Evolutionary conservation across 2,329 filamentous ascomycete genomes (phyloP).

Genomic region (Dothistroma pini): DNA sequence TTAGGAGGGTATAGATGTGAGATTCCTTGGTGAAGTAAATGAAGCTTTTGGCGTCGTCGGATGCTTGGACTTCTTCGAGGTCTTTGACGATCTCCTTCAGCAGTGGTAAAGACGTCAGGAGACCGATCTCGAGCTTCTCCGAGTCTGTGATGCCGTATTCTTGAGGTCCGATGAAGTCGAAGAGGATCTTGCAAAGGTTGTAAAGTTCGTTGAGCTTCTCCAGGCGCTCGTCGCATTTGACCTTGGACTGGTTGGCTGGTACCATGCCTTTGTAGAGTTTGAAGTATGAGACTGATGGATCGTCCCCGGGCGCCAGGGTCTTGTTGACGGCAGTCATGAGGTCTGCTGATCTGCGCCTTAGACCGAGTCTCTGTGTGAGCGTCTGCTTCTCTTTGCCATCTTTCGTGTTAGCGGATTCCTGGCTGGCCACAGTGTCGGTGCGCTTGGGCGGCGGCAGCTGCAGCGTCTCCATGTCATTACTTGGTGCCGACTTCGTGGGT

Average conservation of each 20-base stretch:
- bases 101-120: conserved; percentile 87
- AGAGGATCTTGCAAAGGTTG: conserved; percentile 87
- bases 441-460: conserved; percentile 22
- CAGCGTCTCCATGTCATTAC: conserved; percentile 12
- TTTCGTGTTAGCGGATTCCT: conserved; percentile 13
- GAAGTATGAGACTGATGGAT: conserved; percentile 69
- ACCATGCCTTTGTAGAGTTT: conserved; percentile 76
- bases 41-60: conserved; percentile 89
- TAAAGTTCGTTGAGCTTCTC: conserved; percentile 91
- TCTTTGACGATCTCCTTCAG: conserved; percentile 97
- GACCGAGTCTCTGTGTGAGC: conserved; percentile 48
- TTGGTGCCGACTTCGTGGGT: conserved; percentile 2
- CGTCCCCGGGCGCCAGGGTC: conserved; percentile 29
- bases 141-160: conserved; percentile 95
- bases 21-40: conserved; percentile 99
- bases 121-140: conserved; percentile 97
- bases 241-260: conserved; percentile 52
- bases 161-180: conserved; percentile 97
- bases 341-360: conserved; percentile 52
- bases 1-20: conserved; percentile 96
- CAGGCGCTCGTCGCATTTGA: conserved; percentile 78
- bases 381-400: conserved; percentile 19
- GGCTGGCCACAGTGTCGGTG: conserved; percentile 22
- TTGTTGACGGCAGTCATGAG: conserved; percentile 27
- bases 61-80: conserved; percentile 94